These are phyloP conservation scores for Coemansia sp. DNA, from an alignment of 192 early-diverging fungal genomes.

Conservation along the genomic window DNA sequence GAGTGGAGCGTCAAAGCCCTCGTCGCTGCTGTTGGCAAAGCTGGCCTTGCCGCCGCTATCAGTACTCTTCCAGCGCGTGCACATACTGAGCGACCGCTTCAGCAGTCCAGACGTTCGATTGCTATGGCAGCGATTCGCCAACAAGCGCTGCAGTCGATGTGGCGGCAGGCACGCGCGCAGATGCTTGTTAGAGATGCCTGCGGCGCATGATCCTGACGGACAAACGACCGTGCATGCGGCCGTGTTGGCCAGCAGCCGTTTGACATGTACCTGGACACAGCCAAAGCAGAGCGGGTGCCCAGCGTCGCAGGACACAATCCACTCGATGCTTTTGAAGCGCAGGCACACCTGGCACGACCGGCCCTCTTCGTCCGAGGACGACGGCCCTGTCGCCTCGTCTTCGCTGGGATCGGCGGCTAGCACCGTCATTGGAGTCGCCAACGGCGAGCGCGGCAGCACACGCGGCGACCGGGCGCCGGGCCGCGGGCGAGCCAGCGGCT, in stretches of 20 bases:
- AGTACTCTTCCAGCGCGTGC: neutral
- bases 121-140: conserved; percentile 9
- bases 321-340: conserved; percentile 27
- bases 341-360: conserved; percentile 21
- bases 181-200: conserved; percentile 10
- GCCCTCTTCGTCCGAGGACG: conserved; percentile 29
- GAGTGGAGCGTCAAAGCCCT: conserved; percentile 34
- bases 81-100: conserved; percentile 13
- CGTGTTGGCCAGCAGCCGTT: conserved; percentile 7
- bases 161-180: conserved; percentile 41
- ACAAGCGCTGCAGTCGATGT: conserved; percentile 32
- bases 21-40: conserved; percentile 5
- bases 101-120: conserved; percentile 1
- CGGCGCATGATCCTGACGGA: conserved; percentile 8
- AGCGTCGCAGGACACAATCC: conserved; percentile 23
- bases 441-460: conserved; percentile 38
- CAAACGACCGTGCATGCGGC: conserved; percentile 14
- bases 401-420: neutral
- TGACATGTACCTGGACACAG: conserved; percentile 38
- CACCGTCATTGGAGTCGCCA: conserved; percentile 27
- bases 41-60: neutral
- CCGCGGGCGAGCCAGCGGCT: neutral
- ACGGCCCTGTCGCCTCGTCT: neutral
- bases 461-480: conserved; percentile 9
- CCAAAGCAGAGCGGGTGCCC: conserved; percentile 37